phyloP scores from a whole-genome alignment of 225 moss, liverwort and hornwort species.

The Ulota crispa region DNA sequence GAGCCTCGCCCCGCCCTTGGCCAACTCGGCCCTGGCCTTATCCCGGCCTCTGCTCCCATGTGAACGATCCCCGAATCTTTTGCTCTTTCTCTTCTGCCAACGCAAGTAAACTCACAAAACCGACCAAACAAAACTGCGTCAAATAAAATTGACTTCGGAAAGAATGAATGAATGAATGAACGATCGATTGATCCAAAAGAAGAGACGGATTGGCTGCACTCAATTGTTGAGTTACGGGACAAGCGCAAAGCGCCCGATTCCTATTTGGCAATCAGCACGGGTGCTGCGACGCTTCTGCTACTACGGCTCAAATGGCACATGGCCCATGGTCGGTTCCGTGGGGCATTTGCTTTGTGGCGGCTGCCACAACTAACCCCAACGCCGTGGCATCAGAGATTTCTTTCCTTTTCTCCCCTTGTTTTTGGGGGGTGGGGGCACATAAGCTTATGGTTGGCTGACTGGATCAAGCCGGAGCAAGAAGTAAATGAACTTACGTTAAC shows the following conservation, averaged over 20 bases:
- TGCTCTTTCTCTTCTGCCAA: not conserved
- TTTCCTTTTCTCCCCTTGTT: not conserved
- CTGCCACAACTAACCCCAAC: not conserved
- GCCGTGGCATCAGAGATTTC: not conserved
- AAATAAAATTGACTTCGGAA: too few relatives aligned
- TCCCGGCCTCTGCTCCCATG: not conserved
- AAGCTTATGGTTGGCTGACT: too few relatives aligned
- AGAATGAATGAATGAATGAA: too few relatives aligned
- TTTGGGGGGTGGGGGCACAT: too few relatives aligned
- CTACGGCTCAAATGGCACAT: not conserved
- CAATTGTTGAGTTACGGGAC: not conserved
- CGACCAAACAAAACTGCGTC: not conserved
- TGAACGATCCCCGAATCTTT: too few relatives aligned
- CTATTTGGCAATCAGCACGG: not conserved
- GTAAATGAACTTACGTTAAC: too few relatives aligned
- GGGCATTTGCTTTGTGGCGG: not conserved
- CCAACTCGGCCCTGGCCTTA: not conserved
- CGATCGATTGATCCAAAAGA: not conserved
- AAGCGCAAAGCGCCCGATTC: not conserved
- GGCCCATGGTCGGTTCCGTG: not conserved
- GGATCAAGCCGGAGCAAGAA: too few relatives aligned
- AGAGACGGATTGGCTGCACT: not conserved
- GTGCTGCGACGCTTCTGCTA: not conserved
- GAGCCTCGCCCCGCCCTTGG: not conserved
- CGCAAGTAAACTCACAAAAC: not conserved